Conservation (phyloP, 2,329 filamentous ascomycete species). For the Monilinia fructigena region DNA sequence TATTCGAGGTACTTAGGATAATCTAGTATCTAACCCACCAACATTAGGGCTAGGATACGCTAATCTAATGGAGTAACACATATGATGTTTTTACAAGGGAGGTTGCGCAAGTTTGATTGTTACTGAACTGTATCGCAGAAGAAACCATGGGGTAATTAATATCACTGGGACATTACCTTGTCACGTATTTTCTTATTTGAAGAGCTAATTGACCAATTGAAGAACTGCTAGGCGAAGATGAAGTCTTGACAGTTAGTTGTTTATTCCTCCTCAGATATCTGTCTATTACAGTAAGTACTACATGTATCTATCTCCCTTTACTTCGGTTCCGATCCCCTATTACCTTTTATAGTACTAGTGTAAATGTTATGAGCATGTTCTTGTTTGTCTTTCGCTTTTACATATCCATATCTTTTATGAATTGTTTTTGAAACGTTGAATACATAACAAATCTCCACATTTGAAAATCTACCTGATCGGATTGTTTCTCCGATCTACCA, state of each 20-base stretch:
- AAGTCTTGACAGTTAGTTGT: too few relatives aligned
- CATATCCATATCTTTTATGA: too few relatives aligned
- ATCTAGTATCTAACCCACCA: not conserved
- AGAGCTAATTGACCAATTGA: not conserved
- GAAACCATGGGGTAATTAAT: not conserved
- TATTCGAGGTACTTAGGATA: not conserved
- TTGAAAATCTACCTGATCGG: not conserved
- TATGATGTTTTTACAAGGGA: too few relatives aligned
- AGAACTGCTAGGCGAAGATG: too few relatives aligned
- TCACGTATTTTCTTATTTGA: not conserved
- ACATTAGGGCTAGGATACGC: constrained; percentile 7
- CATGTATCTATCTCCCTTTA: not conserved
- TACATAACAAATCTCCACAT: too few relatives aligned
- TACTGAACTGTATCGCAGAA: not conserved
- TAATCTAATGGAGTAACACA: too few relatives aligned
- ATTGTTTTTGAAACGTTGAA: too few relatives aligned
- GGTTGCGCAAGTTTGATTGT: not conserved
- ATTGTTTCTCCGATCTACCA: too few relatives aligned
- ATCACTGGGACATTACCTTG: not conserved
- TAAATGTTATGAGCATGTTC: too few relatives aligned
- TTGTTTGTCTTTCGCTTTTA: too few relatives aligned
- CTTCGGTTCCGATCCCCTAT: constrained; percentile 11
- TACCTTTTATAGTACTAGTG: not conserved
- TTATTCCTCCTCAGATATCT: too few relatives aligned
- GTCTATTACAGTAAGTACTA: too few relatives aligned